Evolutionary conservation across 2,329 filamentous ascomycete species (phyloP), one percentile per base, ranked within the genome.

Genomic region (Sclerotiophoma versabilis): DNA sequence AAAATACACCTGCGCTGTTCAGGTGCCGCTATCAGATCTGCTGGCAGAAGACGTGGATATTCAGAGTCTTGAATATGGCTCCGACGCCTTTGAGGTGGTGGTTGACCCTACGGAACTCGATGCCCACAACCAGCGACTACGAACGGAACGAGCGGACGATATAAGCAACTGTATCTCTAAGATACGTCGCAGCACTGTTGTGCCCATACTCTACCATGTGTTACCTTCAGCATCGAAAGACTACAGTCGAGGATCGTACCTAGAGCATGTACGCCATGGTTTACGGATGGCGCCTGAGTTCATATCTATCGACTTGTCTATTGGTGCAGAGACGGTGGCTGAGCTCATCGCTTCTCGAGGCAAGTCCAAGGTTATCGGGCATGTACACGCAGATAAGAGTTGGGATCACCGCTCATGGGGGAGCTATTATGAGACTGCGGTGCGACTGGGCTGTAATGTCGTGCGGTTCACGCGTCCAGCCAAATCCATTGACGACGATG

Each of bases 1-100:
- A 8, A 79, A 77, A 10, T 89, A 87, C 62, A 91, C 89, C 0
- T 89, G 88, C 64, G 87, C 88, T 5, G 78, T 89, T 0, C 84
- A 85, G 3, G 77, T 91, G 1, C 80, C 83, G 2, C 72, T 89
- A 2, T 84, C 83, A 0, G 80, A 82, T 14, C 72, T 91, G 2
- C 65, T 87, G 1, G 72, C 79, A 1, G 76, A 77, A 10, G 74
- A 81, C 1, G 64, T 87, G 17, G 84, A 90, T 52, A 81, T 90
- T 10, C 85, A 89, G 60, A 83, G 86, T 22, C 73, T 88, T 17
- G 87, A 89, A 54, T 82, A 82, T n/a, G 87, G 86, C 4, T 83
- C 82, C 3, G 88, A 91, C 70, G 87, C 86, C 5, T 83, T 90
- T 26, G 86, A 90, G 64, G 75, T 90, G 4, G 78, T 83, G 12